Evolutionary conservation across 169 alveolate genomes (phyloP), one percentile per base, ranked within the genome.

Genomic region (Eimeria praecox): DNA sequence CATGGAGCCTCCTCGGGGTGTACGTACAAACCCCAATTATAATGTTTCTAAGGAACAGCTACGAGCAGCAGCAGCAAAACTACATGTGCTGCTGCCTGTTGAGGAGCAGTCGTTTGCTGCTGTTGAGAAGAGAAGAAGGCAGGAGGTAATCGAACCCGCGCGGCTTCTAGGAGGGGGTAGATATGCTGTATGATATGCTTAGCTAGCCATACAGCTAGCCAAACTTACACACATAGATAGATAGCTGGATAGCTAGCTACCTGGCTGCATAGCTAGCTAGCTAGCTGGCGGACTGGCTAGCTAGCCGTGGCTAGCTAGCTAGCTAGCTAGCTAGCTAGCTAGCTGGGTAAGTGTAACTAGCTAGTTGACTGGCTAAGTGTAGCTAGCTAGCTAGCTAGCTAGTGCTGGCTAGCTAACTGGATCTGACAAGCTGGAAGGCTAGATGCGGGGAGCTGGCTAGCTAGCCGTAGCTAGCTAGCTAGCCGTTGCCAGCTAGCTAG

Each of bases 141-240:
- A 59, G 0, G 38, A 16, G 10, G n/a, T 8, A 20, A 64, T 16
- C 6, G 89, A 78, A 46, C 89, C 89, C 20, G 35, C 89, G 30
- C 89, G 89, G 66, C 35, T 78, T 18, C 64, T 78, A 20, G 89
- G 89, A 27, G 89, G 64, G 12, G 89, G 89, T 64, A 38, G 89
- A 78, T 78, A 78, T 30, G 64, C 64, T 4, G 89, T 78, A 22
- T 78, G 35, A 73, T 30, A 14, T 64, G 77, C 35, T 2, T 64
- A 64, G 77, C 9, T 64, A 64, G 77, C 77, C 38, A 30, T 64
- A 14, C 22, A 30, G 77, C 77, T 64, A 64, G 77, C 77, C 22
- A 30, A 30, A 20, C 18, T 30, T 64, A 64, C 35, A 20, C 22
- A 30, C 22, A 24, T 64, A 2, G 77, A 20, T 52, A 52, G 62